These are phyloP conservation scores for Sextonia rubra DNA, from an alignment of 164 flowering plant species.

Conservation along the genomic window DNA sequence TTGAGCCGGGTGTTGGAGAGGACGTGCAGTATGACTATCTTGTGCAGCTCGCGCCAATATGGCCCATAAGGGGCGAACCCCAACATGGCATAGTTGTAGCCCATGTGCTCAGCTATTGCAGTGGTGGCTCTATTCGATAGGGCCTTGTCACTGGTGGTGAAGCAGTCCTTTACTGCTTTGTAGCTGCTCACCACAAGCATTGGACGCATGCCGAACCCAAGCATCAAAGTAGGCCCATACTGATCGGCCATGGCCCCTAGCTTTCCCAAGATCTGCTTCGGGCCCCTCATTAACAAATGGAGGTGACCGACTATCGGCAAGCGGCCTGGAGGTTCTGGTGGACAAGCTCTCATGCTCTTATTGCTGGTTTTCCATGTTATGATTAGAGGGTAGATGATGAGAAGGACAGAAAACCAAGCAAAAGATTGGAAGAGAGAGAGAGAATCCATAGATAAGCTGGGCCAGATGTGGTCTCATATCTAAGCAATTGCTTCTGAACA, in stretches of 20 bases:
- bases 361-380: not conserved
- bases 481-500: too few relatives aligned
- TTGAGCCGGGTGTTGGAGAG: constrained; percentile 1
- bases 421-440: not conserved
- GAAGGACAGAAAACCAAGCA: not conserved
- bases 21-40: not conserved
- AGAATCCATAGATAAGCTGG: too few relatives aligned
- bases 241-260: constrained; percentile 20
- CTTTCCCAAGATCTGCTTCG: not conserved
- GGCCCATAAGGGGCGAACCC: constrained; percentile 14
- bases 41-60: constrained; percentile 12
- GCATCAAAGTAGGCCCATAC: constrained; percentile 14
- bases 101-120: constrained; percentile 4
- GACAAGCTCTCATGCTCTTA: not conserved
- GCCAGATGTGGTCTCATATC: too few relatives aligned
- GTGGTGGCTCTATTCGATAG: constrained; percentile 10
- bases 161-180: constrained; percentile 22
- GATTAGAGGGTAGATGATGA: not conserved
- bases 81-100: constrained; percentile 6
- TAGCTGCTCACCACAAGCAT: constrained; percentile 14
- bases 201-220: constrained; percentile 12
- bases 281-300: constrained; percentile 3
- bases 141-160: constrained; percentile 15
- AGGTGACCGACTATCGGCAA: constrained; percentile 26
- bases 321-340: constrained; percentile 16